Conservation (phyloP, 371 early-diverging fungal species). For the Syncephalis plumigaleata region DNA sequence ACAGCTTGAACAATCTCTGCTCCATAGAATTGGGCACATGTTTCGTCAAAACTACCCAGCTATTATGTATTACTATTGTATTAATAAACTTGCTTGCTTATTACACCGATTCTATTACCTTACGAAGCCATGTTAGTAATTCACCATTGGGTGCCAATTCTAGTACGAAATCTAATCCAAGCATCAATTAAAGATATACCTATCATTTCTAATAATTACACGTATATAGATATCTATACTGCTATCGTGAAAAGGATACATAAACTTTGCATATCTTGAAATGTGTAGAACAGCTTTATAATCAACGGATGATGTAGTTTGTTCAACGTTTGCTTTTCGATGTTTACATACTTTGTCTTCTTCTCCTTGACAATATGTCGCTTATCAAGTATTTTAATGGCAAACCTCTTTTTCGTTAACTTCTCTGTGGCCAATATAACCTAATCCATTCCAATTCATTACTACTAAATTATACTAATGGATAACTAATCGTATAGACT, state of each 20-base stretch:
- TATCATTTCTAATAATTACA: neutral
- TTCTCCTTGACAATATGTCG: conserved; percentile 81
- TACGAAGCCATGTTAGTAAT: conserved; percentile 53
- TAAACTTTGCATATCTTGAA: conserved; percentile 76
- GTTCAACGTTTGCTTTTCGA: conserved; percentile 79
- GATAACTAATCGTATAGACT: conserved; percentile 4
- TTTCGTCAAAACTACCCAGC: conserved; percentile 48
- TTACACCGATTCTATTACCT: conserved; percentile 15
- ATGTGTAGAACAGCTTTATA: conserved; percentile 82
- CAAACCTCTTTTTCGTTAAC: conserved; percentile 47
- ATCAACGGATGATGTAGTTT: conserved; percentile 83
- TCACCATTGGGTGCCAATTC: conserved; percentile 86
- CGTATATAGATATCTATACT: too few species aligned
- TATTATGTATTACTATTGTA: conserved; percentile 9
- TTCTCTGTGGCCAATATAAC: conserved; percentile 53
- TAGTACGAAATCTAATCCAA: conserved; percentile 55
- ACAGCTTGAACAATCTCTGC: conserved; percentile 78
- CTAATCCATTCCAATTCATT: conserved; percentile 12
- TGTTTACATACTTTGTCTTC: conserved; percentile 87
- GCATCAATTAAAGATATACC: neutral
- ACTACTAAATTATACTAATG: neutral
- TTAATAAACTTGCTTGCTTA: neutral
- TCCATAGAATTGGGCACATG: conserved; percentile 61
- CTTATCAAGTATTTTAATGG: conserved; percentile 89
- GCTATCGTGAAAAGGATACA: conserved; percentile 35